These are phyloP conservation scores for Umbelopsis ramanniana DNA, from an alignment of 192 early-diverging fungal genomes.

Conservation along the genomic window DNA sequence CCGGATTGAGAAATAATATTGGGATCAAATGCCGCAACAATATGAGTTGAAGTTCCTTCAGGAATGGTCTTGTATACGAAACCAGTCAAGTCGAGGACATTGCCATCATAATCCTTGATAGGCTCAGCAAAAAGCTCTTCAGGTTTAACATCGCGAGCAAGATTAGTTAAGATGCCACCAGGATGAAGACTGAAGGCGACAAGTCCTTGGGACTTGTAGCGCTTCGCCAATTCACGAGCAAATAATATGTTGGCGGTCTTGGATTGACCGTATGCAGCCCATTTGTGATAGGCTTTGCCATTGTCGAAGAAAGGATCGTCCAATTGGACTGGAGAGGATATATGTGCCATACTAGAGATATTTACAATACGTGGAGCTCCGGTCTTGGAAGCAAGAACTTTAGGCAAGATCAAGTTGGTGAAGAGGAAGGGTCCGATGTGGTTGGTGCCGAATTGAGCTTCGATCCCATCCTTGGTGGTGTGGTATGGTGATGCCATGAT, in stretches of 20 bases:
- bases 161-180: neutral
- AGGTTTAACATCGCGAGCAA: neutral
- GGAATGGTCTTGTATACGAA: too few relatives aligned
- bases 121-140: slow-evolving; percentile 30
- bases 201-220: slow-evolving; percentile 12
- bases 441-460: slow-evolving; percentile 62
- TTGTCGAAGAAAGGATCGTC: neutral
- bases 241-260: slow-evolving; percentile 61
- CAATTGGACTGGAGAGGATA: neutral
- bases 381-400: neutral
- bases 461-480: slow-evolving; percentile 47
- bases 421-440: slow-evolving; percentile 22
- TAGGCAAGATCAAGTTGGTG: slow-evolving; percentile 23
- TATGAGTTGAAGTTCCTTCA: too few relatives aligned
- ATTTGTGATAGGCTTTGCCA: neutral
- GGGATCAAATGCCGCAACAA: too few relatives aligned
- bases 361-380: slow-evolving; percentile 23
- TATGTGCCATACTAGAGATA: neutral
- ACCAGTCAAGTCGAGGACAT: too few relatives aligned
- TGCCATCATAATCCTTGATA: slow-evolving; percentile 19
- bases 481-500: slow-evolving; percentile 63
- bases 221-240: slow-evolving; percentile 27
- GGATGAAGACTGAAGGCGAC: slow-evolving; percentile 19
- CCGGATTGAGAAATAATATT: neutral
- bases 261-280: slow-evolving; percentile 9